phyloP scores from a whole-genome alignment of 345 rosid species.

The Eucalyptus coolabah region DNA sequence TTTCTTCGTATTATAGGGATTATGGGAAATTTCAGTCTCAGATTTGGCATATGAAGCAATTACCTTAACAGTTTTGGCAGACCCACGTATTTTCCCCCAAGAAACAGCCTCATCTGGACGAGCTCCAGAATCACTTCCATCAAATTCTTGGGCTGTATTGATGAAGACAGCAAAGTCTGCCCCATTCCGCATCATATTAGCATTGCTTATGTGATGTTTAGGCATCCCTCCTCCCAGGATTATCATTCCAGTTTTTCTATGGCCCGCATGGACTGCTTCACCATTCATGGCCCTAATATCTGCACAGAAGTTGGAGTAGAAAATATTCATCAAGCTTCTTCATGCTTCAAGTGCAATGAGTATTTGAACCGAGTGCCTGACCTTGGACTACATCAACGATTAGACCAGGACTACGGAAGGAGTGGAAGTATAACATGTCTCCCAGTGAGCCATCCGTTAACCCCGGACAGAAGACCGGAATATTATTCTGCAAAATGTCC shows the following conservation, averaged over 20 bases:
- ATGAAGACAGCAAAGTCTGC: slow-evolving; percentile 85
- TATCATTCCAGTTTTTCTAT: slow-evolving; percentile 79
- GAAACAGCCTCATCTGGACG: slow-evolving; percentile 93
- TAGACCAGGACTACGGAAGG: slow-evolving; percentile 50
- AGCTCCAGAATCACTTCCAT: slow-evolving; percentile 98
- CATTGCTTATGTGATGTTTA: slow-evolving; percentile 96
- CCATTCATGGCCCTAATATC: slow-evolving; percentile 78
- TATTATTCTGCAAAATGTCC: slow-evolving; percentile 47
- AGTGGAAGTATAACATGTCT: slow-evolving; percentile 92
- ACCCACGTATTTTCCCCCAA: slow-evolving; percentile 83
- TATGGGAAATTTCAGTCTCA: background rate
- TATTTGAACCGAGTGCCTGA: background rate
- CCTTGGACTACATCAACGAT: slow-evolving; percentile 69
- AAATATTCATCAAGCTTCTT: background rate
- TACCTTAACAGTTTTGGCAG: slow-evolving; percentile 88
- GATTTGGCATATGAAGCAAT: background rate
- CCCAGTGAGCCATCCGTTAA: slow-evolving; percentile 95
- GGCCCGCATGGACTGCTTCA: slow-evolving; percentile 75
- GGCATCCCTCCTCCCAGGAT: slow-evolving; percentile 92
- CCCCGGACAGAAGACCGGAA: slow-evolving; percentile 93
- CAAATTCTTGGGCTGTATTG: slow-evolving; percentile 91
- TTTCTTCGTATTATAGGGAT: background rate
- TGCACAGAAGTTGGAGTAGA: slow-evolving; percentile 8
- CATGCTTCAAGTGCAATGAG: background rate
- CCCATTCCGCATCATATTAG: slow-evolving; percentile 96